phyloP scores from a whole-genome alignment of 352 stramenopile species.

The Globisporangium nodosum region DNA sequence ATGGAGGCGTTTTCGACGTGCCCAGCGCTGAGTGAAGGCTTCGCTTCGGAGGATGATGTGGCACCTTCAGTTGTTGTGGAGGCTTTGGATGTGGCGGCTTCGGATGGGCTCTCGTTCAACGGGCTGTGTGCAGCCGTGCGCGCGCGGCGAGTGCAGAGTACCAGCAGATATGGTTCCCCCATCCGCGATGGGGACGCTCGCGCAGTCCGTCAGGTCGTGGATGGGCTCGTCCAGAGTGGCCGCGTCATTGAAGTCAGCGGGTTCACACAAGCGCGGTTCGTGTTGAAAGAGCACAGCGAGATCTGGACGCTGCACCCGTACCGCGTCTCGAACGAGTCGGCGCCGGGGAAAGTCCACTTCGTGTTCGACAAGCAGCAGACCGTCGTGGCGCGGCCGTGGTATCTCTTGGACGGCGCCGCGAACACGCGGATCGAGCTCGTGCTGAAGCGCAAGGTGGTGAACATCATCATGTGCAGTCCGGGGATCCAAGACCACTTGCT shows the following conservation, averaged over 20 bases:
- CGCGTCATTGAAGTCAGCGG: constrained; percentile 60
- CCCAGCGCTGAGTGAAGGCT: background rate
- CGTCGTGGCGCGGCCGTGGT: constrained; percentile 61
- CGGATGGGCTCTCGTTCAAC: constrained; percentile 11
- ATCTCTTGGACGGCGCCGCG: constrained; percentile 60
- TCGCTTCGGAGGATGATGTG: background rate
- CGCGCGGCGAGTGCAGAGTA: background rate
- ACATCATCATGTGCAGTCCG: constrained; percentile 70
- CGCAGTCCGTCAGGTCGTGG: constrained; percentile 26
- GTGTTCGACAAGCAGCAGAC: constrained; percentile 56
- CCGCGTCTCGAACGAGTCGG: constrained; percentile 31
- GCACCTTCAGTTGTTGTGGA: background rate
- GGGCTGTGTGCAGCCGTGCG: constrained; percentile 2
- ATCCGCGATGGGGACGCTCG: background rate
- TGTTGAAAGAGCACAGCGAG: constrained; percentile 33
- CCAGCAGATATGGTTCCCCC: background rate
- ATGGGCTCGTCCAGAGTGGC: constrained; percentile 28
- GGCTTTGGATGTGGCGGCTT: background rate
- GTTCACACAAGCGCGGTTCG: constrained; percentile 45
- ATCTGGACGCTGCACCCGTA: constrained; percentile 68
- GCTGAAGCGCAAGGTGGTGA: constrained; percentile 76
- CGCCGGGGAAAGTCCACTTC: constrained; percentile 60
- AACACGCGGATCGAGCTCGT: constrained; percentile 50
- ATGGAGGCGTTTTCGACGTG: constrained; percentile 43
- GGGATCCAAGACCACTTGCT: constrained; percentile 56